These are phyloP conservation scores for Rubroboletus pulcherrimus DNA, from an alignment of 768 basidiomycete species.

Conservation along the genomic window DNA sequence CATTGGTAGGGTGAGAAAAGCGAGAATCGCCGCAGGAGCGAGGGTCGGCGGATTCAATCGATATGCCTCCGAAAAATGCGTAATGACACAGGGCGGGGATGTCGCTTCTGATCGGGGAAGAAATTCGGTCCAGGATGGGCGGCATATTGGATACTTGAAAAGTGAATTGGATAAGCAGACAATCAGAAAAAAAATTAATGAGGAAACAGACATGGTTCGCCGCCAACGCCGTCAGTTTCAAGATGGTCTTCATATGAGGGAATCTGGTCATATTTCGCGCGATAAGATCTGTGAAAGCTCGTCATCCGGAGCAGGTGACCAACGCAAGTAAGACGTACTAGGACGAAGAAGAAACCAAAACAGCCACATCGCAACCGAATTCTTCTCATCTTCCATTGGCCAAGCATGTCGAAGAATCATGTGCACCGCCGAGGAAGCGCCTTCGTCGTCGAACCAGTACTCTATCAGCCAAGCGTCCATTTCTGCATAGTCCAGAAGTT, in stretches of 20 bases:
- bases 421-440: slow-evolving; percentile 49
- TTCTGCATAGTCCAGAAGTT: slow-evolving; percentile 64
- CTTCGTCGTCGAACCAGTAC: slow-evolving; percentile 61
- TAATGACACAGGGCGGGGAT: slow-evolving; percentile 21
- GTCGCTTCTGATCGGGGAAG: slow-evolving; percentile 31
- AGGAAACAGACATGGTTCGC: slow-evolving; percentile 52
- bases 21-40: slow-evolving; percentile 68
- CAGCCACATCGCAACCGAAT: slow-evolving; percentile 71
- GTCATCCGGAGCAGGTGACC: neutral
- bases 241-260: slow-evolving; percentile 44
- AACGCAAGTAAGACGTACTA: slow-evolving; percentile 39
- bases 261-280: slow-evolving; percentile 36
- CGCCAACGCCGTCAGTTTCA: slow-evolving; percentile 63
- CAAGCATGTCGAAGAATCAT: slow-evolving; percentile 46
- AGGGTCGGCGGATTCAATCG: slow-evolving; percentile 56
- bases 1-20: slow-evolving; percentile 55
- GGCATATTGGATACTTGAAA: slow-evolving; percentile 58
- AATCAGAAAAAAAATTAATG: slow-evolving; percentile 13
- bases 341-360: slow-evolving; percentile 69
- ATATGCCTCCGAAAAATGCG: slow-evolving; percentile 45
- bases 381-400: slow-evolving; percentile 51
- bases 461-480: slow-evolving; percentile 62
- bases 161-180: slow-evolving; percentile 4
- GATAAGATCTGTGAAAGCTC: slow-evolving; percentile 44
- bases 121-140: slow-evolving; percentile 57